Evolutionary conservation across 202 grass and related monocot species (phyloP), one percentile per base, ranked within the genome.

Genomic region (Bolboschoenoplectus hybrid): DNA sequence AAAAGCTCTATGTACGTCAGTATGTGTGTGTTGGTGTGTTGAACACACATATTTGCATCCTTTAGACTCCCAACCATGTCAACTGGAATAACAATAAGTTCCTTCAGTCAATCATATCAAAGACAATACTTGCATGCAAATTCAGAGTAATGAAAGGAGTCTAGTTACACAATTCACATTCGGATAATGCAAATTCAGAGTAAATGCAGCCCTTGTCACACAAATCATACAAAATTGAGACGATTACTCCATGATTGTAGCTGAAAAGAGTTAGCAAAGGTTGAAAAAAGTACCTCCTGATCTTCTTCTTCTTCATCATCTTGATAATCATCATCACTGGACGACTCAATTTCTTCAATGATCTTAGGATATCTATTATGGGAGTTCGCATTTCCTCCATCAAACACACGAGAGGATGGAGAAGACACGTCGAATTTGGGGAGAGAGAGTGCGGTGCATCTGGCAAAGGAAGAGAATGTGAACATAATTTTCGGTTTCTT

Each of bases 391-490:
- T 49, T 51, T 11, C 83, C 88, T 92, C 83, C 26, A 2, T 17
- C 69, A 36, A 34, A 11, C 7, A 26, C 0, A 81, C 58, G 10
- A 52, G 11, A 39, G 66, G n/a, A 80, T 63, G 9, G 49, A 65
- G 32, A 53, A 3, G 70, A 51, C 8, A 9, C 7, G 55, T 85
- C 16, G 17, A 4, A 13, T 78, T 9, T 36, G 17, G 26, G 34
- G 62, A 6, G 76, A 75, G 89, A 85, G 82, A 91, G 89, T 11
- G 89, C 71, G 50, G 86, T 55, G 66, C 85, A 91, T 62, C 92
- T 91, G 35, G 88, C 89, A 46, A 97, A 97, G 39, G 90, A 71
- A 9, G 92, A 97, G 89, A 97, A 95, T 13, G 86, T 92, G 11
- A 86, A 8, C 82, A 95, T 81, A 6, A 60, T 73, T 12, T 34